Evolutionary conservation across 768 basidiomycete species (phyloP), one percentile per base, ranked within the genome.

Genomic region (Sporobolomyces pararoseus): DNA sequence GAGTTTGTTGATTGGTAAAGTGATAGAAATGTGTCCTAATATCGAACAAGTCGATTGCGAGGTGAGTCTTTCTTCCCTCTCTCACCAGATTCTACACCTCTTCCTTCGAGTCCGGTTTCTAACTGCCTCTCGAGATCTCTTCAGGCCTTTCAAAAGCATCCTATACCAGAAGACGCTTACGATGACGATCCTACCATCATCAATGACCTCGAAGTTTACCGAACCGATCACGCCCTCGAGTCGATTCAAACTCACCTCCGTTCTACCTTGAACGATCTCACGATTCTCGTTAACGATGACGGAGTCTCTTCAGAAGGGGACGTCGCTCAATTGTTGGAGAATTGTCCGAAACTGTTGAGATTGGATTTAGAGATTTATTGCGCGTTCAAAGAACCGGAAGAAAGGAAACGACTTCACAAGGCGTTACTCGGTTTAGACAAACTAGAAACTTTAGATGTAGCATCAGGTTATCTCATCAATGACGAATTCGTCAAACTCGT

Each of bases 401-500:
- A 61, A 19, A 58, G 58, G 12, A n/a, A 16, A 7, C 12, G 21
- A 16, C 59, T 70, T 4, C 35, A 54, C 46, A 4, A 29, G 49
- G 63, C 63, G 10, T 49, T 75, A 31, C 25, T 39, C 12, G 14
- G 10, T 2, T 47, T 75, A 2, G 3, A 29, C 4, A 66, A 67
- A 46, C 65, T 75, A 49, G 68, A 75, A 53, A 42, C 42, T 6
- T 52, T 75, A 16, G 59, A 66, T 19, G 31, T 72, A 46, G 46
- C 29, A 29, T 51, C 34, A 4, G 57, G 62, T 9, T 23, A 29
- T 3, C 65, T 65, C 25, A 23, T 70, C 59, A 50, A 54, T 27
- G 69, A 70, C 63, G 64, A 17, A 29, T 70, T 70, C 32, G 64
- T 47, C 7, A 7, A 13, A 17, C 58, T 50, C 35, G 54, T 44